Conservation (phyloP, 139 green algal genomes). For the Diplosphaera chodatii region DNA sequence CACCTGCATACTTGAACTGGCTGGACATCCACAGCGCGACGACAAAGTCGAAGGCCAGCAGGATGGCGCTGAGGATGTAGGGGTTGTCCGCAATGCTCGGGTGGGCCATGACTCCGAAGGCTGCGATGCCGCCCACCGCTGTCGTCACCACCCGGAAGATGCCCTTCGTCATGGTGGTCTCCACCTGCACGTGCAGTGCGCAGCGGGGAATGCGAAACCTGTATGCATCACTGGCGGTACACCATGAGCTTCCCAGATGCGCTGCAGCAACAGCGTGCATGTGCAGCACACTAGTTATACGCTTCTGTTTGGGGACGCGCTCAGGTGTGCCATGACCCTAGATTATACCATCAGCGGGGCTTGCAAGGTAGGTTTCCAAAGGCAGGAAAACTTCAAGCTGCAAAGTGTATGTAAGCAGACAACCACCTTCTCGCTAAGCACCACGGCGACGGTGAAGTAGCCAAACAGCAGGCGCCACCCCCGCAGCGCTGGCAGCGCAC, state of each 20-base stretch:
- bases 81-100: not conserved
- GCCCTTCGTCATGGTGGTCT: not conserved
- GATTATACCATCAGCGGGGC: too few relatives aligned
- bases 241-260: too few relatives aligned
- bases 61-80: not conserved
- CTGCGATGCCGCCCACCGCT: not conserved
- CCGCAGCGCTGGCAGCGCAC: not conserved
- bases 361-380: too few relatives aligned
- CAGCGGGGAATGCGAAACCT: too few relatives aligned
- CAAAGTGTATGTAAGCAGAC: too few relatives aligned
- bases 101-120: not conserved
- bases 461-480: not conserved
- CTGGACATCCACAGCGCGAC: not conserved
- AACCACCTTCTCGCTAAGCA: slow-evolving; percentile 8
- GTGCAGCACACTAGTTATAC: too few relatives aligned
- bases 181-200: too few relatives aligned
- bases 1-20: slow-evolving; percentile 5
- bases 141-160: not conserved
- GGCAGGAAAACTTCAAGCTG: too few relatives aligned
- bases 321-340: too few relatives aligned
- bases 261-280: too few relatives aligned
- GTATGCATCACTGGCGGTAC: too few relatives aligned
- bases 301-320: not conserved
- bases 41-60: not conserved
- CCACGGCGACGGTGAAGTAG: slow-evolving; percentile 1